Conservation (phyloP, 1,284 basidiomycete species). For the Sparassis latifolia region DNA sequence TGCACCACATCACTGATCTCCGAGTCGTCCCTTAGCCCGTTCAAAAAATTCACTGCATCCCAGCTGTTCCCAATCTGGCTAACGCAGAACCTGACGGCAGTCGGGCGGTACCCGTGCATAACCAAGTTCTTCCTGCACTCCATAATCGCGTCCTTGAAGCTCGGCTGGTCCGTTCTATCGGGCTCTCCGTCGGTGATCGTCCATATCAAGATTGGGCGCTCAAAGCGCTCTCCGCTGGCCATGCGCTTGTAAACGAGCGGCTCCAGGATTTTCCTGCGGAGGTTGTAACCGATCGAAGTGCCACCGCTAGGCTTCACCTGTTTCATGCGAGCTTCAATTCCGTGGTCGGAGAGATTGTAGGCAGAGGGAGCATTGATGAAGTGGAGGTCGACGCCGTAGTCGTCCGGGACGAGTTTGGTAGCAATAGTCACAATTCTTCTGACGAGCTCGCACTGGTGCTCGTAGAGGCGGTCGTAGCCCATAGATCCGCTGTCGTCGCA, state of each 20-base stretch:
- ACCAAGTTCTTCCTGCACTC: slow-evolving; percentile 1
- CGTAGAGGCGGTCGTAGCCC: background rate
- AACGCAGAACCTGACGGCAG: slow-evolving; percentile 8
- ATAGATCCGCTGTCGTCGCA: slow-evolving; percentile 8
- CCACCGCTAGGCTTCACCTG: slow-evolving; percentile 1
- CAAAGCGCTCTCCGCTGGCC: background rate
- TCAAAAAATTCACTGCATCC: slow-evolving; percentile 19
- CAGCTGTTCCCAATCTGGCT: slow-evolving; percentile 7
- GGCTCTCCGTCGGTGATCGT: slow-evolving; percentile 6
- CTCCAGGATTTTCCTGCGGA: slow-evolving; percentile 2
- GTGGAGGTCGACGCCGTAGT: slow-evolving; percentile 5
- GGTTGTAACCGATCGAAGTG: slow-evolving; percentile 1
- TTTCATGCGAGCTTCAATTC: background rate
- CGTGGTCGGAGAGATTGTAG: too few relatives aligned
- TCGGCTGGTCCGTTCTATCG: background rate
- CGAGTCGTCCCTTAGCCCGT: slow-evolving; percentile 27
- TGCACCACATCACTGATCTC: slow-evolving; percentile 29
- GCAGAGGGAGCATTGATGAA: slow-evolving; percentile 4
- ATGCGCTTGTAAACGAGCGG: slow-evolving; percentile 4
- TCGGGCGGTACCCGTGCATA: slow-evolving; percentile 1
- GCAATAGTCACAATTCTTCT: slow-evolving; percentile 3
- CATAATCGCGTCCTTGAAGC: slow-evolving; percentile 2
- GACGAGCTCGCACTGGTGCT: slow-evolving; percentile 5
- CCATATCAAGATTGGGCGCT: slow-evolving; percentile 4
- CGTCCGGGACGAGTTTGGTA: slow-evolving; percentile 7